A percentile compares a stretch with the other conserved stretches of the same genome.
These are phyloP conservation scores for Leccinum olivaceoglutinosum DNA, from an alignment of 1,284 basidiomycete genomes.

Conservation along the genomic window DNA sequence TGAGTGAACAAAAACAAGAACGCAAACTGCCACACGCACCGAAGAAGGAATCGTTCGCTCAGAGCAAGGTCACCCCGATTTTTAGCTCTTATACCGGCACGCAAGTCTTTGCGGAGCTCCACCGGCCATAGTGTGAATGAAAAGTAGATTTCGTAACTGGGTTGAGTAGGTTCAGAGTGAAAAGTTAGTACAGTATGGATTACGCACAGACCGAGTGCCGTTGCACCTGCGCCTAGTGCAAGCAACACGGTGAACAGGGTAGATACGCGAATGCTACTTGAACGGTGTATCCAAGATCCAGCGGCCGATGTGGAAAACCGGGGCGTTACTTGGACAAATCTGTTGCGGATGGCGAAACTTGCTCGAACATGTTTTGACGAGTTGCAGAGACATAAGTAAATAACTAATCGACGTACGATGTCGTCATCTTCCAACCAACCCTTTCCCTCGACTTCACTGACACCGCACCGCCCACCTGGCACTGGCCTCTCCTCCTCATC, in stretches of 20 bases:
- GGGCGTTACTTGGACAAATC: conserved; percentile 3
- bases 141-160: conserved; percentile 60
- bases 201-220: conserved; percentile 53
- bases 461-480: conserved; percentile 18
- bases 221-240: conserved; percentile 42
- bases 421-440: conserved; percentile 67
- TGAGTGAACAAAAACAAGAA: conserved; percentile 3
- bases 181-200: conserved; percentile 6
- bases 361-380: conserved; percentile 1
- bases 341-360: background rate
- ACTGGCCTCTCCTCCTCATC: conserved; percentile 18
- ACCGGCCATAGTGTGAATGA: conserved; percentile 55
- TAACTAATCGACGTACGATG: conserved; percentile 44
- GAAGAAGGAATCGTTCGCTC: conserved; percentile 48
- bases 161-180: background rate
- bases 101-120: conserved; percentile 57
- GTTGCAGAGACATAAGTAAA: conserved; percentile 1
- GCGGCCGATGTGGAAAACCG: conserved; percentile 7
- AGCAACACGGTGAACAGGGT: conserved; percentile 47
- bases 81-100: conserved; percentile 60
- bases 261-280: conserved; percentile 29
- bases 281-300: conserved; percentile 14
- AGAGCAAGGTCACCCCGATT: conserved; percentile 52
- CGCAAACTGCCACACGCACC: conserved; percentile 36
- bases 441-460: conserved; percentile 16